Evolutionary conservation across 495 filamentous ascomycete species (phyloP).

Genomic region (Coniosporium apollinis): DNA sequence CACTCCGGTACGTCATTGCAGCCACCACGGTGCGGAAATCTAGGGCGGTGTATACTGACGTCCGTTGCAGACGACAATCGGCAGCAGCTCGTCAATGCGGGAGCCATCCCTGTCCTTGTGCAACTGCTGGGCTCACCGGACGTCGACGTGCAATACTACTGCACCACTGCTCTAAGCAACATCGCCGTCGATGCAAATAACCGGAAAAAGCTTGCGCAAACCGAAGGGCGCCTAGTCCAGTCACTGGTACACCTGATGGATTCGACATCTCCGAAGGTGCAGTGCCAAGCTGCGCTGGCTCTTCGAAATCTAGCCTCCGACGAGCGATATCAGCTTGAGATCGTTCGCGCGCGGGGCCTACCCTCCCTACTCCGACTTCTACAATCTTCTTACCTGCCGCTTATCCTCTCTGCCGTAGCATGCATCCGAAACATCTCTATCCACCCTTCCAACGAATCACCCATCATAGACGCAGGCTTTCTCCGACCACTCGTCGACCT

Average conservation of each 20-base stretch:
- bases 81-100: slow-evolving; percentile 89
- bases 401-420: slow-evolving; percentile 92
- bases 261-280: slow-evolving; percentile 89
- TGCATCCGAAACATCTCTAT: slow-evolving; percentile 99
- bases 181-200: slow-evolving; percentile 91
- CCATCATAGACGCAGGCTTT: slow-evolving; percentile 96
- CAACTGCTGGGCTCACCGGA: slow-evolving; percentile 81
- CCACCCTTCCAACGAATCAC: slow-evolving; percentile 97
- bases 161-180: slow-evolving; percentile 94
- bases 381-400: slow-evolving; percentile 84
- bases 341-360: slow-evolving; percentile 75
- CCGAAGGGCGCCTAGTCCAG: slow-evolving; percentile 75
- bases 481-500: slow-evolving; percentile 84
- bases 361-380: slow-evolving; percentile 71
- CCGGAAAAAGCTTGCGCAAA: slow-evolving; percentile 74
- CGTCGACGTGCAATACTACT: slow-evolving; percentile 98
- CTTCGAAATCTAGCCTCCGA: slow-evolving; percentile 92
- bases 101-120: slow-evolving; percentile 90
- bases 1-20: slow-evolving; percentile 84
- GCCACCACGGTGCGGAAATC: too few relatives aligned
- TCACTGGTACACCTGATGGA: slow-evolving; percentile 93
- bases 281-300: slow-evolving; percentile 91
- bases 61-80: slow-evolving; percentile 84
- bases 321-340: slow-evolving; percentile 96
- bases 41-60: too few relatives aligned